These are phyloP conservation scores for Endogone sp. DNA, from an alignment of 192 early-diverging fungal genomes.

Conservation along the genomic window DNA sequence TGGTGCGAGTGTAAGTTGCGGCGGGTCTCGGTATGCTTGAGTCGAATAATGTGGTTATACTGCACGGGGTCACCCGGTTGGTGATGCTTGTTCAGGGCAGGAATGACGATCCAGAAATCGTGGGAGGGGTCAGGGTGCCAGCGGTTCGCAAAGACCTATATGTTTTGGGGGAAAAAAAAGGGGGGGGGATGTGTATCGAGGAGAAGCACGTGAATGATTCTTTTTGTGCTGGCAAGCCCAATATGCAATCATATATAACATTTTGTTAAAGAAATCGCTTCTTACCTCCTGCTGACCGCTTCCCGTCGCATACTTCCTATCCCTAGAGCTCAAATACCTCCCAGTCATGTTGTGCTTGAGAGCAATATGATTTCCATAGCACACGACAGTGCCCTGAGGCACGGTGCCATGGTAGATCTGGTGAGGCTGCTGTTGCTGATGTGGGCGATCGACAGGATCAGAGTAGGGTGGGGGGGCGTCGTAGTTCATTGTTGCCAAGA, in stretches of 20 bases:
- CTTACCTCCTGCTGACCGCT: conserved; percentile 46
- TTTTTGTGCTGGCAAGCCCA: too few relatives aligned
- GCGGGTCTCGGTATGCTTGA: conserved; percentile 46
- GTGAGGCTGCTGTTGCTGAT: too few relatives aligned
- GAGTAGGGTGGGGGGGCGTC: too few relatives aligned
- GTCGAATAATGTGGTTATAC: conserved; percentile 45
- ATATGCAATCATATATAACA: too few relatives aligned
- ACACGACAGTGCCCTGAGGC: neutral
- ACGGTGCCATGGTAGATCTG: neutral
- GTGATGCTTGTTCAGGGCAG: conserved; percentile 34
- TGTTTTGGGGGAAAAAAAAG: neutral
- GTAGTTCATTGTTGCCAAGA: too few relatives aligned
- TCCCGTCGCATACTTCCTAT: conserved; percentile 37
- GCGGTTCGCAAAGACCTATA: conserved; percentile 37
- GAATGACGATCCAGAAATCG: conserved; percentile 50
- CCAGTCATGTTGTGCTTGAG: conserved; percentile 56
- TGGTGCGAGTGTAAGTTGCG: conserved; percentile 54
- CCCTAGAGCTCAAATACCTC: conserved; percentile 44
- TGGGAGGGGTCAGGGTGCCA: conserved; percentile 35
- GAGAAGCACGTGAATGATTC: too few relatives aligned
- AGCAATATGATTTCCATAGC: conserved; percentile 29
- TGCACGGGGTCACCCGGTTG: conserved; percentile 34
- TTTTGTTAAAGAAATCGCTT: neutral
- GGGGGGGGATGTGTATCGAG: neutral
- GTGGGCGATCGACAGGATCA: too few relatives aligned